Conservation (phyloP, 1,139 yeast genomes). For the Hemisphaericaspora subhashii region DNA sequence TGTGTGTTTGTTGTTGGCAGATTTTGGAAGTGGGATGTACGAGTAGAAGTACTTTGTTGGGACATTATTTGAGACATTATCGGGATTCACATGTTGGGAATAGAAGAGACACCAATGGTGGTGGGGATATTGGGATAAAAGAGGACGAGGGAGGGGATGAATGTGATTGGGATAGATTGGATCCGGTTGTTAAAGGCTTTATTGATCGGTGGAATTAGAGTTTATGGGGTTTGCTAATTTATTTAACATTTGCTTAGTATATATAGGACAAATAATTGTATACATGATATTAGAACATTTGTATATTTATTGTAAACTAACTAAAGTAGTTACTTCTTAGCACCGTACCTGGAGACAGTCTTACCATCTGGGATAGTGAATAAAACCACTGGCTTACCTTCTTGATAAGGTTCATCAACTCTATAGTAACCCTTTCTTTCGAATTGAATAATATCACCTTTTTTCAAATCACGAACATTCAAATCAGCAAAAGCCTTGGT, state of each 20-base stretch:
- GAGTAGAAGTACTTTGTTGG: slow-evolving; percentile 15
- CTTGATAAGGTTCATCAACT: slow-evolving; percentile 63
- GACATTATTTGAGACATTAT: slow-evolving; percentile 17
- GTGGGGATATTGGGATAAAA: slow-evolving; percentile 1
- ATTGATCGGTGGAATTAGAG: slow-evolving; percentile 11
- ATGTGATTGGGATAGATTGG: slow-evolving; percentile 1
- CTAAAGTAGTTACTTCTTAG: slow-evolving; percentile 33
- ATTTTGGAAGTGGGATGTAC: slow-evolving; percentile 21
- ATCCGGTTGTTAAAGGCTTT: slow-evolving; percentile 12
- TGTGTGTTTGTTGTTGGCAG: slow-evolving; percentile 20
- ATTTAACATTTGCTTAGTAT: too few relatives aligned
- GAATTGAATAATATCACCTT: slow-evolving; percentile 87
- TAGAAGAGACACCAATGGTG: slow-evolving; percentile 9
- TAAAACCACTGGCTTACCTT: slow-evolving; percentile 69
- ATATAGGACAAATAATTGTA: too few relatives aligned
- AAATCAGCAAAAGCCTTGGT: slow-evolving; percentile 77
- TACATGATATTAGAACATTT: too few relatives aligned
- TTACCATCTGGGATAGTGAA: slow-evolving; percentile 98
- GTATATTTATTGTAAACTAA: slow-evolving; percentile 1
- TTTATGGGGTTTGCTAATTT: too few relatives aligned
- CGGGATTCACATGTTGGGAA: slow-evolving; percentile 18
- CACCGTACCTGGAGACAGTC: slow-evolving; percentile 80
- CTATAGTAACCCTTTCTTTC: slow-evolving; percentile 97
- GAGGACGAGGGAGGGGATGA: neutral
- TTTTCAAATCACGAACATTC: slow-evolving; percentile 73